Percentiles rank a stretch among this genome's conserved stretches.
Conservation (phyloP, 78 protist genomes). For the Dictyostelium capitatum region DNA sequence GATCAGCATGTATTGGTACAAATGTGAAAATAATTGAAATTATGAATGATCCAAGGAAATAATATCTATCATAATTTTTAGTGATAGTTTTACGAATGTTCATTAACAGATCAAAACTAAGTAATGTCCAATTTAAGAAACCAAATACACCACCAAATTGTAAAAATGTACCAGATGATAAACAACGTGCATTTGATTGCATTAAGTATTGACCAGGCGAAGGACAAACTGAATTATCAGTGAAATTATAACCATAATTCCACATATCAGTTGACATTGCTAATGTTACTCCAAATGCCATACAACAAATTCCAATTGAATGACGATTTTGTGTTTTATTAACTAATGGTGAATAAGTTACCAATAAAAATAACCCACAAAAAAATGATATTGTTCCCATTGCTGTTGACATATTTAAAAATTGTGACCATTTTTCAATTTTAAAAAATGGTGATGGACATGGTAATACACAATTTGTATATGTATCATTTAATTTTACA, state of each 20-base stretch:
- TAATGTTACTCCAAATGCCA: neutral
- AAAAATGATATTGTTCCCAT: conserved; percentile 14
- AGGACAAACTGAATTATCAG: neutral
- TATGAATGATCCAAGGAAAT: neutral
- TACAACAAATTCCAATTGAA: neutral
- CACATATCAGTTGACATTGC: neutral
- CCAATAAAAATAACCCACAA: neutral
- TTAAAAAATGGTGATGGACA: conserved; percentile 37
- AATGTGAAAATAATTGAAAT: conserved; percentile 21
- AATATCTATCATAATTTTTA: conserved; percentile 23
- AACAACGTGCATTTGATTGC: conserved; percentile 20
- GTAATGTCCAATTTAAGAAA: neutral
- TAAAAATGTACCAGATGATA: neutral
- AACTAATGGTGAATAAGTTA: neutral
- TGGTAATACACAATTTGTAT: neutral
- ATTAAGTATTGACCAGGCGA: neutral
- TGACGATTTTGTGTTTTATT: neutral
- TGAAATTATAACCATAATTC: neutral
- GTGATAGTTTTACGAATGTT: neutral
- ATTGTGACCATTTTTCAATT: neutral
- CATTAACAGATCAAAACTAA: conserved; percentile 22
- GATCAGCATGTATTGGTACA: conserved; percentile 9
- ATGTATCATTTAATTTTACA: neutral
- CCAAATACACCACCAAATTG: conserved; percentile 40
- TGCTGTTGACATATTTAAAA: neutral